Base-by-base conservation (phyloP, 1,139 yeast species). In the Saccharomyces hybrid region DNA sequence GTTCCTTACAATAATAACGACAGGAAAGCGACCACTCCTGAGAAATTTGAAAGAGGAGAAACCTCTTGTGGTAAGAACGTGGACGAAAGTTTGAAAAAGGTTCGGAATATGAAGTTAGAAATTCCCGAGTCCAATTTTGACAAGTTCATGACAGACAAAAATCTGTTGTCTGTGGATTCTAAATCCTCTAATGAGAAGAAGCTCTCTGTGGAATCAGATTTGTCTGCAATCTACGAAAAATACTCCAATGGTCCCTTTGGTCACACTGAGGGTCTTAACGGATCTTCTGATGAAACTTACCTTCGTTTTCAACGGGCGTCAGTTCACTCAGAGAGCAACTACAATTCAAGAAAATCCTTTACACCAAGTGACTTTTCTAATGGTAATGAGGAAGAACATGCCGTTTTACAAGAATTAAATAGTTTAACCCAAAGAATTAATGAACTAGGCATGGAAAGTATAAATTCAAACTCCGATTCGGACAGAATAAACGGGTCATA, bases 391-490 rank as follows among this genome's bases (percentile, higher is more conserved):
- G 51, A 23, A n/a, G 46, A n/a, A 7, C 26, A 23, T n/a, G 25
- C 29, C 25, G 54, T 52, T 38, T 46, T 52, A 23, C 50, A 51
- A 32, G 60, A 58, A 27, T 52, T 58, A 16, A 54, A 51, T n/a
- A 59, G 55, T 51, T 46, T 58, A 42, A 58, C 61, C 13, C 56
- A 56, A 28, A 61, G 61, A 47, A 62, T 64, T 9, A 58, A 58
- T 48, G 61, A 58, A 31, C 55, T 63, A 27, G 61, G 55, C 11
- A 47, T 60, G n/a, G 54, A 52, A 34, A 51, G 51, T 6, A 46
- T 38, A 32, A 34, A 46, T 5, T 34, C 51, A 5, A 48, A 20
- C 8, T 8, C 53, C 8, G 34, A 49, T 23, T 25, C 25, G n/a
- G 31, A 29, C 23, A 48, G 23, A 6, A 42, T 34, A 23, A 31